Conservation (phyloP, 495 filamentous ascomycete species). For the Evernia prunastri region DNA sequence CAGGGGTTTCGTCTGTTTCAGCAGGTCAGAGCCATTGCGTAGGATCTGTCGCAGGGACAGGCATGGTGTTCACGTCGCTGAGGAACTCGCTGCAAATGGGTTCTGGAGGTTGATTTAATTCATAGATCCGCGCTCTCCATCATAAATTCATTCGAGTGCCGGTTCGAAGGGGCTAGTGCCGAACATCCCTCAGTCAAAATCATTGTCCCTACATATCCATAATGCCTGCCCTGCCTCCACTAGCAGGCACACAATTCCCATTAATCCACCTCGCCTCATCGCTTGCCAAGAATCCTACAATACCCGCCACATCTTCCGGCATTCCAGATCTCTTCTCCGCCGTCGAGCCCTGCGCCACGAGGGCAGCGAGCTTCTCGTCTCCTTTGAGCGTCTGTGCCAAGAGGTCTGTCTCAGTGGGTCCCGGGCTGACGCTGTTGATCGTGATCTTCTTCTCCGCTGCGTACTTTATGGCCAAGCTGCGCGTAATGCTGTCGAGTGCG, state of each 20-base stretch:
- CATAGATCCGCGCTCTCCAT: no score
- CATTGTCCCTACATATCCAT: neutral
- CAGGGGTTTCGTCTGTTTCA: no score
- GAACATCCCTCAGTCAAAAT: no score
- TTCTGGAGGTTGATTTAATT: no score
- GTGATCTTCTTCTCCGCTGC: constrained; percentile 52
- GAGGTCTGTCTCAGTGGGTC: constrained; percentile 77
- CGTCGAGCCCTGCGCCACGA: neutral
- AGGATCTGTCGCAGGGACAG: no score
- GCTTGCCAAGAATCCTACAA: neutral
- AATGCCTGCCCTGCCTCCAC: neutral
- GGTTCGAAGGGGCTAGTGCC: no score
- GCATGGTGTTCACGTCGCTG: no score
- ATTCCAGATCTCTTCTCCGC: neutral
- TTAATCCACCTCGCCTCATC: neutral
- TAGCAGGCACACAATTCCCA: neutral
- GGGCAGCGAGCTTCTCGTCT: neutral
- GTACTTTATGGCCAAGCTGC: neutral
- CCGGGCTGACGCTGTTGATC: constrained; percentile 69
- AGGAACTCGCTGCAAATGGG: no score
- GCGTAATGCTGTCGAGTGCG: neutral
- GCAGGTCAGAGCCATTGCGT: no score
- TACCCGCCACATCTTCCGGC: neutral
- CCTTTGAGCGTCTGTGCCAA: constrained; percentile 30
- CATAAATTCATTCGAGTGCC: no score